Percentiles rank a stretch among this genome's conserved stretches.
phyloP scores from a whole-genome alignment of 164 flowering plant genomes.

The Stephania yunnanensis region DNA sequence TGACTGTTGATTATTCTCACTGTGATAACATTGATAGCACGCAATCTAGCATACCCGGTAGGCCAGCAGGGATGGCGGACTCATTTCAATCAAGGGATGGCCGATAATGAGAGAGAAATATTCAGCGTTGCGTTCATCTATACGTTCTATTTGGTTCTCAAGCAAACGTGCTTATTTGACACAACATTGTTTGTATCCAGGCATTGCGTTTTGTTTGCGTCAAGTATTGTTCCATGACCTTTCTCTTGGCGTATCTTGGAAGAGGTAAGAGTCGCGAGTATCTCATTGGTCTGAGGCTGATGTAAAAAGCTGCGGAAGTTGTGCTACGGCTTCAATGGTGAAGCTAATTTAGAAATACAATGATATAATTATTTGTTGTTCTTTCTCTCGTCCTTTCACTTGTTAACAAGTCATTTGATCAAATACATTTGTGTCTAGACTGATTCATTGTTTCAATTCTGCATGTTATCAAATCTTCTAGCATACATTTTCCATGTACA shows the following conservation, averaged over 20 bases:
- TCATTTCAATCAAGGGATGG: slow-evolving; percentile 34
- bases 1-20: slow-evolving; percentile 21
- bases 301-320: not conserved
- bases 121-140: not conserved
- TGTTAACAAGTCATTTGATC: slow-evolving; percentile 1
- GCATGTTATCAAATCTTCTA: not conserved
- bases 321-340: not conserved
- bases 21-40: slow-evolving; percentile 17
- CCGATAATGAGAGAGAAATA: slow-evolving; percentile 14
- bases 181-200: not conserved
- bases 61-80: slow-evolving; percentile 37
- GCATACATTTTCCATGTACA: not conserved
- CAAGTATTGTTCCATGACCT: not conserved
- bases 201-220: not conserved
- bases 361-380: slow-evolving; percentile 7
- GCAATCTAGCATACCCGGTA: slow-evolving; percentile 42
- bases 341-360: not conserved
- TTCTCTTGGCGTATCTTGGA: not conserved
- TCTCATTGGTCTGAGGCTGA: not conserved
- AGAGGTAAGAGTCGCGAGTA: not conserved
- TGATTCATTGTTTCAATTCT: slow-evolving; percentile 10
- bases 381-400: not conserved
- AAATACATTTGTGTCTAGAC: not conserved
- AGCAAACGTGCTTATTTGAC: not conserved
- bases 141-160: not conserved